Evolutionary conservation across 2,329 filamentous ascomycete genomes (phyloP), one percentile per base, ranked within the genome.

Genomic region (Hypoxylon sp.): DNA sequence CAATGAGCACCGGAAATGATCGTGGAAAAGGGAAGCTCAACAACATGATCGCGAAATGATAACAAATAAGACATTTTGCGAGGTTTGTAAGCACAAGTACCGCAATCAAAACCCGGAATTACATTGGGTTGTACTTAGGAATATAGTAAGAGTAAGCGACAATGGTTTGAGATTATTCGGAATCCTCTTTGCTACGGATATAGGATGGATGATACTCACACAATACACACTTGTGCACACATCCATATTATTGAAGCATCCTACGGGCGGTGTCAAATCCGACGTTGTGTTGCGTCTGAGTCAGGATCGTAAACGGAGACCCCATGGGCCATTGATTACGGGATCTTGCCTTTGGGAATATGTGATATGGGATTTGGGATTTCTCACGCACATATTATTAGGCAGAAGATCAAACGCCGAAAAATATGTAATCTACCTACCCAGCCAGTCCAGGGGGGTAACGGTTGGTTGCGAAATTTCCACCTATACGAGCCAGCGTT

Each of bases 401-500:
- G 72, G 72, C 58, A 70, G 55, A 74, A 65, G 67, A 73, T 67
- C 74, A 73, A 73, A 75, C 69, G 57, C 73, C 74, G 73, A 71
- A 46, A 46, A 55, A 46, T 53, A 38, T 23, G 36, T 64, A 59
- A 65, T 60, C 41, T 53, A n/a, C 34, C 34, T 36, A n/a, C 34
- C 13, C 34, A 36, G 34, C 28, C 28, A 9, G 38, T 2, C 17
- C 19, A 21, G 38, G 38, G 38, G 38, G 32, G 45, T 45, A 46
- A 50, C n/a, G 50, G 69, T 66, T 68, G 52, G 64, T 30, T 63
- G 58, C 57, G 43, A 62, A 60, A 67, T 66, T 66, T 59, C 66
- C 64, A 68, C 69, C 70, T 74, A 72, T 74, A 72, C 74, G 69
- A 74, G 48, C 60, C 38, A 28, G 21, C 38, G 62, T 63, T 49